Conservation (phyloP, 345 rosid species). For the Leavenworthia alabamica region DNA sequence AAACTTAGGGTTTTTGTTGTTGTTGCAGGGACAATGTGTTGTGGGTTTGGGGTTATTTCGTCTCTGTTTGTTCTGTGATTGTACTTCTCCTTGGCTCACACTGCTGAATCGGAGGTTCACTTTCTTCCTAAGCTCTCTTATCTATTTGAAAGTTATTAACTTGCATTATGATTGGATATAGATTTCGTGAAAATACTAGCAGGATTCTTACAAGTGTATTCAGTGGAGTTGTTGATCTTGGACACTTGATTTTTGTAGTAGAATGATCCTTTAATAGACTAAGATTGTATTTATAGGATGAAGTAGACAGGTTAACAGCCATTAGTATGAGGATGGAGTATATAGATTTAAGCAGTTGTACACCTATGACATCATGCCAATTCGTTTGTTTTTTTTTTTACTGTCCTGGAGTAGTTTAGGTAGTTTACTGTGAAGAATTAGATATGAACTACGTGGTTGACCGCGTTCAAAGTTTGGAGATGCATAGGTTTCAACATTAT, state of each 20-base stretch:
- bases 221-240: not conserved
- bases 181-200: too few species aligned
- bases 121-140: not conserved
- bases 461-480: not conserved
- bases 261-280: not conserved
- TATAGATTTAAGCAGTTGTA: not conserved
- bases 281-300: not conserved
- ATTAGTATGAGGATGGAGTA: not conserved
- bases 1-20: constrained; percentile 39
- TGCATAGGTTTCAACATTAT: not conserved
- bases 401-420: not conserved
- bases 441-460: not conserved
- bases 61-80: constrained; percentile 12
- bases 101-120: constrained; percentile 8
- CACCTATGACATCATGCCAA: not conserved
- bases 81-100: constrained; percentile 2
- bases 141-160: not conserved
- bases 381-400: not conserved
- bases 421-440: not conserved
- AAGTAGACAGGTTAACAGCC: not conserved
- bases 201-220: not conserved
- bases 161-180: not conserved
- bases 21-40: constrained; percentile 34
- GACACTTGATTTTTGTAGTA: not conserved
- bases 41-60: not conserved